Percentiles rank a stretch among this genome's conserved stretches.
phyloP scores from a whole-genome alignment of 805 yeast genomes.

The Scheffersomyces lignosus region DNA sequence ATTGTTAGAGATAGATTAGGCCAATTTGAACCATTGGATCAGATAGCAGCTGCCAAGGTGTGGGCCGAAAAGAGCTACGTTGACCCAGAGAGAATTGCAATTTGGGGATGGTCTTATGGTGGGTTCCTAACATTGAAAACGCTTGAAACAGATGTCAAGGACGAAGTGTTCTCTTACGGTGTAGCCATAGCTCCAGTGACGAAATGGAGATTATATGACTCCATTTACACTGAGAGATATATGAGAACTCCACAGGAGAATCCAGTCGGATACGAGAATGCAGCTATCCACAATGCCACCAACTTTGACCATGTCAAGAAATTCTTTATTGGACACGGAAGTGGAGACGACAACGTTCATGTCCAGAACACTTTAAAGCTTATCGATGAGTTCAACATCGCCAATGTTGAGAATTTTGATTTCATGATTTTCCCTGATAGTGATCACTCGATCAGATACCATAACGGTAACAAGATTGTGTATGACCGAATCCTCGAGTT shows the following conservation, averaged over 20 bases:
- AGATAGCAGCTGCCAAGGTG: slow-evolving; percentile 75
- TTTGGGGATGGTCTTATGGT: slow-evolving; percentile 92
- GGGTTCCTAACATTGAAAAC: slow-evolving; percentile 77
- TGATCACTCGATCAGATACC: slow-evolving; percentile 71
- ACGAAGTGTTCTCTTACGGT: slow-evolving; percentile 63
- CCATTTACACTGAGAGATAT: slow-evolving; percentile 78
- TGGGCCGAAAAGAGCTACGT: slow-evolving; percentile 69
- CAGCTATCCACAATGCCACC: slow-evolving; percentile 44
- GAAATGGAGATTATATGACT: slow-evolving; percentile 72
- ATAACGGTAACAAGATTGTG: slow-evolving; percentile 69
- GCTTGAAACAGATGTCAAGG: slow-evolving; percentile 62
- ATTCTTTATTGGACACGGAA: slow-evolving; percentile 75
- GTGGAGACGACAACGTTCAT: slow-evolving; percentile 85
- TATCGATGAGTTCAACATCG: slow-evolving; percentile 57
- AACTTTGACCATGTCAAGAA: slow-evolving; percentile 51
- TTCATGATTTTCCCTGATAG: slow-evolving; percentile 79
- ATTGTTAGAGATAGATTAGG: slow-evolving; percentile 83
- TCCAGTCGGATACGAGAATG: slow-evolving; percentile 45
- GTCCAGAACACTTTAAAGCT: slow-evolving; percentile 66
- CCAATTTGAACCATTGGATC: slow-evolving; percentile 79
- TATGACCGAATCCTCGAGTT: slow-evolving; percentile 46
- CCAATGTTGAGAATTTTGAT: slow-evolving; percentile 81
- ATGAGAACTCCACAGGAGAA: slow-evolving; percentile 59
- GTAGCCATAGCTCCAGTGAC: slow-evolving; percentile 88
- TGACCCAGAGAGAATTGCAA: slow-evolving; percentile 55